Evolutionary conservation across 2,329 filamentous ascomycete genomes (phyloP).

Genomic region (Cladosporium sp.): DNA sequence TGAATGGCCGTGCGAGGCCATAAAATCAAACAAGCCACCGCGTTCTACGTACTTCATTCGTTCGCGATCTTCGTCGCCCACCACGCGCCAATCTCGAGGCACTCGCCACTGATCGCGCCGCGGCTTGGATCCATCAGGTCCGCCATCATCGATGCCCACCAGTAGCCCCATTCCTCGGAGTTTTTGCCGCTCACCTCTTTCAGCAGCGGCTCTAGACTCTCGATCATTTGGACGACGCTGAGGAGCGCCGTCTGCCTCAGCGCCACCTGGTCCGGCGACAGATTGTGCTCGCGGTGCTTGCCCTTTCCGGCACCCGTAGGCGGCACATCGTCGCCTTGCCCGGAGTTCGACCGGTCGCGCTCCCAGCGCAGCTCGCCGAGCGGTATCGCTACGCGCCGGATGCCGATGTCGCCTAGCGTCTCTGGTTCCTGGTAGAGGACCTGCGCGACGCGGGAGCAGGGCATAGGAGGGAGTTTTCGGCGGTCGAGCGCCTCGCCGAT

Average conservation of each 20-base stretch:
- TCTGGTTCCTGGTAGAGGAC: conserved; percentile 76
- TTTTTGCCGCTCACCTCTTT: conserved; percentile 79
- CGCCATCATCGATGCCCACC: conserved; percentile 81
- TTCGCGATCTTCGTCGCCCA: conserved; percentile 49
- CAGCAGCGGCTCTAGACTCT: conserved; percentile 75
- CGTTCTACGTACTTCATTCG: conserved; percentile 6
- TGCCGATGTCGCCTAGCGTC: conserved; percentile 60
- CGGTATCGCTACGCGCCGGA: conserved; percentile 76
- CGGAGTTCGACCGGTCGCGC: conserved; percentile 46
- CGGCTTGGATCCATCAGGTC: conserved; percentile 68
- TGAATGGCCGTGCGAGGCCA: conserved; percentile 10
- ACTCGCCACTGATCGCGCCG: conserved; percentile 76
- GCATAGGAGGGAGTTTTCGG: conserved; percentile 64
- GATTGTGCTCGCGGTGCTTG: conserved; percentile 15
- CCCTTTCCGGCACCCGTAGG: conserved; percentile 13
- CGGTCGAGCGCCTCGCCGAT: conserved; percentile 67
- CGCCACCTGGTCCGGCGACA: conserved; percentile 55
- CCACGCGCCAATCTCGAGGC: conserved; percentile 63
- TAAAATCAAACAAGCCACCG: background rate
- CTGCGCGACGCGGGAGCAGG: conserved; percentile 72
- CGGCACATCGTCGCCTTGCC: background rate
- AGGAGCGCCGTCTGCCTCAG: conserved; percentile 73
- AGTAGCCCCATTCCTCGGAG: conserved; percentile 85
- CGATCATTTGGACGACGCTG: conserved; percentile 75
- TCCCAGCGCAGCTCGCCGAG: conserved; percentile 84